These are phyloP conservation scores for Tricholoma bakamatsutake DNA, from an alignment of 768 basidiomycete species.

Conservation along the genomic window DNA sequence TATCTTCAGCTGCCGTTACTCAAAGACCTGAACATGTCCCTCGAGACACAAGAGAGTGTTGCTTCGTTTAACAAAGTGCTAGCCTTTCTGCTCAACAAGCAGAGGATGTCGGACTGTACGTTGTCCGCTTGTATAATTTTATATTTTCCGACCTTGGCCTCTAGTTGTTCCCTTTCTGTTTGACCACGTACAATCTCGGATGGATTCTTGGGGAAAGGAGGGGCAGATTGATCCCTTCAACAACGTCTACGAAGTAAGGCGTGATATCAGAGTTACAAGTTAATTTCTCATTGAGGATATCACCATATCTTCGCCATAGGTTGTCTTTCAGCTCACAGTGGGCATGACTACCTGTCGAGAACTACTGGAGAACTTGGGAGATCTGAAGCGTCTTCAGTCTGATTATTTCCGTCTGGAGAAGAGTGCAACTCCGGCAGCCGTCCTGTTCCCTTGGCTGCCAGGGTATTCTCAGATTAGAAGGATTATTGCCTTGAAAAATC, in stretches of 20 bases:
- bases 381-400: slow-evolving; percentile 14
- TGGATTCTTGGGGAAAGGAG: slow-evolving; percentile 18
- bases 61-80: slow-evolving; percentile 18
- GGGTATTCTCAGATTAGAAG: slow-evolving; percentile 23
- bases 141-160: not conserved
- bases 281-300: not conserved
- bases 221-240: slow-evolving; percentile 21
- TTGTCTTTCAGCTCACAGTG: slow-evolving; percentile 25
- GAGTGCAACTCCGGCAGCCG: slow-evolving; percentile 25
- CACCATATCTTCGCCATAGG: slow-evolving; percentile 6
- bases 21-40: slow-evolving; percentile 18
- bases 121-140: not conserved
- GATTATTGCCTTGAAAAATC: slow-evolving; percentile 22
- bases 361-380: slow-evolving; percentile 16
- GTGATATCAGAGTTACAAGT: too few relatives aligned
- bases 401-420: slow-evolving; percentile 23
- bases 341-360: slow-evolving; percentile 25
- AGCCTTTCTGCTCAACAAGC: slow-evolving; percentile 8
- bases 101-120: slow-evolving; percentile 10
- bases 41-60: slow-evolving; percentile 10
- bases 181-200: slow-evolving; percentile 17
- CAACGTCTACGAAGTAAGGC: slow-evolving; percentile 18
- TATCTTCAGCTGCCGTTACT: slow-evolving; percentile 15
- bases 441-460: slow-evolving; percentile 31
- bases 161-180: slow-evolving; percentile 19